Evolutionary conservation across 352 stramenopile genomes (phyloP), one percentile per base, ranked within the genome.

Genomic region (Phytophthora litchii): DNA sequence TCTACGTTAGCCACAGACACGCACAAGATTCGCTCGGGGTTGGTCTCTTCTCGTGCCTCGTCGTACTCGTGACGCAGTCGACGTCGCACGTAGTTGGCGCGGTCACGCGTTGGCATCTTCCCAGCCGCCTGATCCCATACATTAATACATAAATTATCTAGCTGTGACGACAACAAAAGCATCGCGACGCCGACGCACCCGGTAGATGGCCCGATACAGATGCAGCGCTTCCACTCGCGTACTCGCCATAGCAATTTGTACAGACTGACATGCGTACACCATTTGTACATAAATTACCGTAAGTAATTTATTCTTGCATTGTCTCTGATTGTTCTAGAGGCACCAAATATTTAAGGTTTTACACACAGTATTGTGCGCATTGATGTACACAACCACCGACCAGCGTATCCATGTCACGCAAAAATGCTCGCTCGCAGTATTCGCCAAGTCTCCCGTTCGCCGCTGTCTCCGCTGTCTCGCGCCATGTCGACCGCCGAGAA

Each of bases 151-250:
- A 27, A 27, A 27, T 27, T 27, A 5, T 27, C 23, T 5, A 27
- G 23, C 23, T 2, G 7, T 5, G 38, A 31, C 21, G 6, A 14
- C 17, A 20, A 34, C 35, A 44, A 27, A 27, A 27, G 5, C 23
- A 27, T 5, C 5, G n/a, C n/a, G n/a, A n/a, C n/a, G 23, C 9
- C 4, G 10, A 10, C 78, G 59, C 59, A 92, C 80, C 51, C 83
- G 83, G 50, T 91, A 92, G 51, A 92, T 92, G 6, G 76, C 72
- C 49, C 83, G 80, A 49, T 92, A 92, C 50, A 91, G 59, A 34
- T 72, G 76, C 58, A 89, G 50, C 41, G 77, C 78, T 51, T 91
- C 69, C 9, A 40, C 50, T 51, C 61, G 49, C 47, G 68, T 58
- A 34, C 51, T 46, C 38, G 37, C 19, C 42, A 44, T 59, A 17